Evolutionary conservation across 2,329 filamentous ascomycete species (phyloP).

Genomic region (Ophiostoma novo-ulmi): DNA sequence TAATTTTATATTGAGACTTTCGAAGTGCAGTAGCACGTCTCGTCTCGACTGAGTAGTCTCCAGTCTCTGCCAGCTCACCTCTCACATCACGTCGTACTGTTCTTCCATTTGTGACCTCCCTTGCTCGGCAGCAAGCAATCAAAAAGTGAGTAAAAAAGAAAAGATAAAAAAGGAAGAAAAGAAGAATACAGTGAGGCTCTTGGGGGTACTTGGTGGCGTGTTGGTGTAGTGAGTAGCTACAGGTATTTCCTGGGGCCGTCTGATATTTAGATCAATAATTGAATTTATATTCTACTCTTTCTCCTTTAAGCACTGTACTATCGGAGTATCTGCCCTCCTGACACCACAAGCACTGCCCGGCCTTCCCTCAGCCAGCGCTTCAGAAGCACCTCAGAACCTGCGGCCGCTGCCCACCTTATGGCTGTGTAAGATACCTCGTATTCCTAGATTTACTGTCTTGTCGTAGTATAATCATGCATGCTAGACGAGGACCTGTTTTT

Average conservation of each 20-base stretch:
- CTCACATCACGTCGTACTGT: conserved; percentile 10
- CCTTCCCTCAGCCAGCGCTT: neutral
- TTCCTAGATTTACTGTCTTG: neutral
- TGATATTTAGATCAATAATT: neutral
- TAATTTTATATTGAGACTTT: neutral
- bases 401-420: conserved; percentile 12
- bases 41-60: neutral
- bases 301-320: neutral
- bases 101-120: conserved; percentile 10
- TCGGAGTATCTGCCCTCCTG: neutral
- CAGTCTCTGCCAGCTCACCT: conserved; percentile 14
- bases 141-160: neutral
- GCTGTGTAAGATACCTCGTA: neutral
- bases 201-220: neutral
- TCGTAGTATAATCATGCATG: neutral
- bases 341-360: conserved; percentile 3
- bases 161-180: neutral
- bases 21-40: neutral
- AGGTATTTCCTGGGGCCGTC: conserved; percentile 15
- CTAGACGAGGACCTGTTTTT: neutral
- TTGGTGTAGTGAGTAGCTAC: too few relatives aligned
- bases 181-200: neutral
- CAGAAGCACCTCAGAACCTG: conserved; percentile 15
- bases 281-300: neutral
- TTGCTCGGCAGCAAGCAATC: conserved; percentile 11